phyloP scores from a whole-genome alignment of 768 basidiomycete species.

The Hygrocybe coccinea region DNA sequence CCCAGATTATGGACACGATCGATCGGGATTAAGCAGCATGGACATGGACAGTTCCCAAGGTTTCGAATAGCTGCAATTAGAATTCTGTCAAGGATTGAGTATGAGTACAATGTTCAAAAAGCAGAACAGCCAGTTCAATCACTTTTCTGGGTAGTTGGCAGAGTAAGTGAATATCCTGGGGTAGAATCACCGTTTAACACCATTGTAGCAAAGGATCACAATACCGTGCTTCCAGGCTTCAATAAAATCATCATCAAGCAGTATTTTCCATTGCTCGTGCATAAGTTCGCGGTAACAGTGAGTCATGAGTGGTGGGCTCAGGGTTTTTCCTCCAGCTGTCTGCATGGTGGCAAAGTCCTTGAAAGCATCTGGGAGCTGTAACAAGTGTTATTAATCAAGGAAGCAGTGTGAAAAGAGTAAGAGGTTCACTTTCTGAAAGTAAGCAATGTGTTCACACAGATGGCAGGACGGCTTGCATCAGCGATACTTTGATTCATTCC shows the following conservation, averaged over 20 bases:
- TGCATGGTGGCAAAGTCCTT: neutral
- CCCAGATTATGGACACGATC: constrained; percentile 27
- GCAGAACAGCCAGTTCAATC: constrained; percentile 2
- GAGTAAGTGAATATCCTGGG: constrained; percentile 32
- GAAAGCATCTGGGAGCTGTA: constrained; percentile 10
- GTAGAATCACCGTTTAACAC: constrained; percentile 24
- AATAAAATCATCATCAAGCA: constrained; percentile 5
- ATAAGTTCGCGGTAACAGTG: constrained; percentile 31
- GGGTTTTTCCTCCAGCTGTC: neutral
- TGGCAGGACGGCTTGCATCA: constrained; percentile 23
- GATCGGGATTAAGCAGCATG: constrained; percentile 24
- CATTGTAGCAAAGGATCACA: constrained; percentile 27
- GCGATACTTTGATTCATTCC: constrained; percentile 36
- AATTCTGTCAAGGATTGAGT: constrained; percentile 11
- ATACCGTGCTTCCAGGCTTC: constrained; percentile 24
- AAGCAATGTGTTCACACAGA: constrained; percentile 36
- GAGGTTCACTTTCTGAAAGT: constrained; percentile 32
- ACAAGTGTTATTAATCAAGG: neutral
- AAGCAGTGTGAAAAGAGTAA: neutral
- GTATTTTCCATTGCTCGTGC: constrained; percentile 26
- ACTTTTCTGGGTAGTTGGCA: constrained; percentile 39
- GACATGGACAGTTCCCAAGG: constrained; percentile 24
- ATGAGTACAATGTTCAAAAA: constrained; percentile 1
- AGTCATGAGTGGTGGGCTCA: constrained; percentile 18
- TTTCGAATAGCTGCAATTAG: constrained; percentile 18